Percentiles rank a stretch among this genome's conserved stretches.
These are phyloP conservation scores for Microascus cirrosus DNA, from an alignment of 2,329 filamentous ascomycete genomes.

Conservation along the genomic window DNA sequence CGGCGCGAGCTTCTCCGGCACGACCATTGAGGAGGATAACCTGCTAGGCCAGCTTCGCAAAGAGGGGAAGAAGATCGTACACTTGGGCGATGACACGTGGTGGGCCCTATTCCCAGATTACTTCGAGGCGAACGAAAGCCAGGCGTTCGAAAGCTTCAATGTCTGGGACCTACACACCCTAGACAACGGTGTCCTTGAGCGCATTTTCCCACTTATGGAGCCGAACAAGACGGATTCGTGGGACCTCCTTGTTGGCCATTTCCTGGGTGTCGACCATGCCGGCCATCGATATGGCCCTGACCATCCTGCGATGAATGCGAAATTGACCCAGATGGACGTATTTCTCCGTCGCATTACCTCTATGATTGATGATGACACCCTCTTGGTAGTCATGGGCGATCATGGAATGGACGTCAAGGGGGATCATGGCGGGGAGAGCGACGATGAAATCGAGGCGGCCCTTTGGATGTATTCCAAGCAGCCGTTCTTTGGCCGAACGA, in stretches of 20 bases:
- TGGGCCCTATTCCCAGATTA: conserved; percentile 85
- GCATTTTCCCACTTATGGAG: conserved; percentile 75
- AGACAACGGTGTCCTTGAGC: conserved; percentile 86
- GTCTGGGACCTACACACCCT: conserved; percentile 97
- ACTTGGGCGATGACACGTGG: conserved; percentile 98
- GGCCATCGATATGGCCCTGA: conserved; percentile 93
- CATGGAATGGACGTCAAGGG: conserved; percentile 98
- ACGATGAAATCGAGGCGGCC: conserved; percentile 88
- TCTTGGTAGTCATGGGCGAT: conserved; percentile 96
- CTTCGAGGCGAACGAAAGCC: conserved; percentile 78
- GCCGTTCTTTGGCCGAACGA: conserved; percentile 69
- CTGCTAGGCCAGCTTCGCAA: conserved; percentile 54
- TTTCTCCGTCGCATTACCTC: conserved; percentile 64
- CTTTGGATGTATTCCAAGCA: conserved; percentile 98
- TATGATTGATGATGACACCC: conserved; percentile 69
- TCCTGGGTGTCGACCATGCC: conserved; percentile 91
- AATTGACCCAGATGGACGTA: conserved; percentile 81
- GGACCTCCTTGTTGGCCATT: conserved; percentile 93
- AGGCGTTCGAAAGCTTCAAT: conserved; percentile 92
- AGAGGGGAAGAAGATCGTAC: conserved; percentile 65
- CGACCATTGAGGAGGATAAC: conserved; percentile 89
- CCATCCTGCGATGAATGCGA: conserved; percentile 82
- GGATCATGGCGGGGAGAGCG: conserved; percentile 95
- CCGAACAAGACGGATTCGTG: conserved; percentile 56
- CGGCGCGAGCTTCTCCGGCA: conserved; percentile 91